Evolutionary conservation across 2,329 filamentous ascomycete species (phyloP).

Genomic region (Alternaria brassicicola): DNA sequence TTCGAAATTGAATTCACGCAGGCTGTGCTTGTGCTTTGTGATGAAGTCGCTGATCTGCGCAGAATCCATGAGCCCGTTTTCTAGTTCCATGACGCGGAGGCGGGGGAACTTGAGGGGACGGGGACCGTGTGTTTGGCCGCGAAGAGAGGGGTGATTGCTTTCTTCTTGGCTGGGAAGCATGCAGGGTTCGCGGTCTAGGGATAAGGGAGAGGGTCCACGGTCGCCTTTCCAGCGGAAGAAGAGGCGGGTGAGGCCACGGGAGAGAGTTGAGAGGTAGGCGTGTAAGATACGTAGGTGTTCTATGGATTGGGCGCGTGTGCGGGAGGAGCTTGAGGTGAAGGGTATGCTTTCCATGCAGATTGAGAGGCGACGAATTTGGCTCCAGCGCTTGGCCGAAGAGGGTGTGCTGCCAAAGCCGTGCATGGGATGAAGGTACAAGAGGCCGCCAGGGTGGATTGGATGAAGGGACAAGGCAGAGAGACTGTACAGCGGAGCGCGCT

Average conservation of each 20-base stretch:
- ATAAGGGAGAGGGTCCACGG: constrained; percentile 75
- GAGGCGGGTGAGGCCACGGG: constrained; percentile 69
- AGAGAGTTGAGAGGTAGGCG: constrained; percentile 76
- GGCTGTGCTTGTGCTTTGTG: constrained; percentile 66
- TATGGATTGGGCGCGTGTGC: constrained; percentile 67
- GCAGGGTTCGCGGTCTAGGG: constrained; percentile 72
- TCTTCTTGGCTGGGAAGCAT: constrained; percentile 60
- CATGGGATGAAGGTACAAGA: constrained; percentile 77
- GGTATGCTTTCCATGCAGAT: constrained; percentile 74
- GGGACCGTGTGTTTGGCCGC: constrained; percentile 42
- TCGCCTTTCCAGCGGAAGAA: constrained; percentile 77
- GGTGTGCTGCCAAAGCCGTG: constrained; percentile 77
- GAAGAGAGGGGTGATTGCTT: constrained; percentile 38
- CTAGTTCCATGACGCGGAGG: constrained; percentile 71
- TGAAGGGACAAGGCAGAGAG: constrained; percentile 74
- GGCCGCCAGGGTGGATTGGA: constrained; percentile 74
- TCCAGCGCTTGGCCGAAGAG: constrained; percentile 74
- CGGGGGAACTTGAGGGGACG: constrained; percentile 66
- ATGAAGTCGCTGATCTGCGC: constrained; percentile 74
- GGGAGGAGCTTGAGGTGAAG: constrained; percentile 60
- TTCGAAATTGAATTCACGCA: constrained; percentile 81
- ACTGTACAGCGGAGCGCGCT: constrained; percentile 69
- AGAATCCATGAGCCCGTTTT: constrained; percentile 74
- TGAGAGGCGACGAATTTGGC: constrained; percentile 74
- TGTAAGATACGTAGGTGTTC: constrained; percentile 72